Conservation (phyloP, 2,329 filamentous ascomycete genomes). For the Periconia sp. region DNA sequence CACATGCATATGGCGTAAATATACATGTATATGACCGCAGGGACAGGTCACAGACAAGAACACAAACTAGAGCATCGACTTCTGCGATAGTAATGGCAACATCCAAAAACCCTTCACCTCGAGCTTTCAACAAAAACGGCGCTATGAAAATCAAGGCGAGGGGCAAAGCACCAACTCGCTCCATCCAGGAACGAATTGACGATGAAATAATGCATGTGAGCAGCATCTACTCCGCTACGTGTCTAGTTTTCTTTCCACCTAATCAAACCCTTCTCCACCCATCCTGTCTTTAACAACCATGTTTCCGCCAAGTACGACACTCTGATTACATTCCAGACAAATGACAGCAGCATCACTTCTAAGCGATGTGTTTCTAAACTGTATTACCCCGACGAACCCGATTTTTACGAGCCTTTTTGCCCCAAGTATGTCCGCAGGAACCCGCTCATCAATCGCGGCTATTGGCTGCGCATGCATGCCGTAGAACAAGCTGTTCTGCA, state of each 20-base stretch:
- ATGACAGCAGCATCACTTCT: constrained; percentile 88
- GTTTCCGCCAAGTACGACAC: too few relatives aligned
- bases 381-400: constrained; percentile 74
- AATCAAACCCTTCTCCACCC: not conserved
- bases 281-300: too few relatives aligned
- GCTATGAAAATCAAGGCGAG: constrained; percentile 10
- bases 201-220: constrained; percentile 60
- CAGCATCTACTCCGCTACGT: not conserved
- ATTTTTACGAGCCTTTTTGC: constrained; percentile 88
- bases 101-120: constrained; percentile 9
- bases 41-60: not conserved
- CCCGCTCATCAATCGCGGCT: constrained; percentile 89
- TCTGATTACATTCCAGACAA: constrained; percentile 57
- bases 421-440: constrained; percentile 78
- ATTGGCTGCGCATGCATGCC: constrained; percentile 81
- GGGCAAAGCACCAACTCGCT: constrained; percentile 14
- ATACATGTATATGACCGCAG: not conserved
- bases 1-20: not conserved
- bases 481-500: constrained; percentile 72
- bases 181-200: constrained; percentile 45
- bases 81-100: not conserved
- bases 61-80: not conserved
- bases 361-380: constrained; percentile 90
- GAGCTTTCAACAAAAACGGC: constrained; percentile 9
- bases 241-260: not conserved